Evolutionary conservation across 768 basidiomycete genomes (phyloP), one percentile per base, ranked within the genome.

Genomic region (Favolaschia claudopus): DNA sequence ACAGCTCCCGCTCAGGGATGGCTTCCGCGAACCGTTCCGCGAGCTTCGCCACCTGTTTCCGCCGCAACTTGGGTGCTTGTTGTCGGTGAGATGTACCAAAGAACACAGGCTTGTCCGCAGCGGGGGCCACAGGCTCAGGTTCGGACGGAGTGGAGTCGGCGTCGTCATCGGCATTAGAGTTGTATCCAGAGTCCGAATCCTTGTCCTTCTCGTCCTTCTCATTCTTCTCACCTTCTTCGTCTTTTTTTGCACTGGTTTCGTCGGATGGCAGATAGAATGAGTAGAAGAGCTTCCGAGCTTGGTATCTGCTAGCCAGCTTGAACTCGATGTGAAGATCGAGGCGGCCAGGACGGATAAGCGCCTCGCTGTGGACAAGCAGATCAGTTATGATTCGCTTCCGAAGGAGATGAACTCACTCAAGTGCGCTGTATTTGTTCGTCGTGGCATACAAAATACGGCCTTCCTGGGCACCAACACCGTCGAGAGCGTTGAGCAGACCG

Each of bases 321-420:
- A 92, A 93, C 68, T 92, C 87, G 55, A 93, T 75, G 63, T 91
- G 89, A 19, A 92, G 68, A 68, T 93, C 91, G 85, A 93, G 88
- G 13, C 92, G 86, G 24, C 92, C 92, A 1, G 91, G 88, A 38
- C 92, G 85, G 65, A 82, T 84, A 24, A 93, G 80, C 1, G 92
- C 92, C 2, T 89, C 80, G 65, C n/a, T n/a, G n/a, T n/a, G n/a
- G n/a, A n/a, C n/a, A n/a, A n/a, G n/a, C n/a, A n/a, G n/a, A n/a
- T n/a, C n/a, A n/a, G n/a, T n/a, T n/a, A n/a, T n/a, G n/a, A n/a
- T n/a, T n/a, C n/a, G n/a, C n/a, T n/a, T n/a, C n/a, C n/a, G n/a
- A n/a, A n/a, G n/a, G n/a, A n/a, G n/a, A n/a, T n/a, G n/a, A n/a
- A n/a, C n/a, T n/a, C n/a, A n/a, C n/a, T 93, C 92, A 25, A 94